These are phyloP conservation scores for Apiospora arundinis DNA, from an alignment of 2,329 filamentous ascomycete species.

Conservation along the genomic window DNA sequence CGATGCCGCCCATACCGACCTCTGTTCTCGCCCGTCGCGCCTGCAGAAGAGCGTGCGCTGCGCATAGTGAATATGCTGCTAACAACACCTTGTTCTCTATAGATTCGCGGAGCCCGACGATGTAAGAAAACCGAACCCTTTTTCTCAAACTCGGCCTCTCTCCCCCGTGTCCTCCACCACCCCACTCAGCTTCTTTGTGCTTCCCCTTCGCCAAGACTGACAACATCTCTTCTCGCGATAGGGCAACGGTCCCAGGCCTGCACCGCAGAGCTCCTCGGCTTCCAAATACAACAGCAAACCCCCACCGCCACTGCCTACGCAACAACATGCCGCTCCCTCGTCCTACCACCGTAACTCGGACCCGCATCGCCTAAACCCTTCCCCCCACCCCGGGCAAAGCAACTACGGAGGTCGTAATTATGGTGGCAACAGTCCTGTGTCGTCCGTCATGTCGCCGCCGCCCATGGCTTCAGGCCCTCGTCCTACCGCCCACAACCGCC, in stretches of 20 bases:
- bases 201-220: not conserved
- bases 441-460: constrained; percentile 56
- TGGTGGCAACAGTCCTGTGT: constrained; percentile 30
- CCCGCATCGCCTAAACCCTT: constrained; percentile 24
- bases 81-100: constrained; percentile 23
- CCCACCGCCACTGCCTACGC: constrained; percentile 45
- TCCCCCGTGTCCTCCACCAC: constrained; percentile 7
- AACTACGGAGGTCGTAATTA: not conserved
- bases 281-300: constrained; percentile 57
- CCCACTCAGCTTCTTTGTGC: constrained; percentile 15
- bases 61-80: not conserved
- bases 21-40: not conserved
- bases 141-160: constrained; percentile 24
- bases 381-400: constrained; percentile 21
- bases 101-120: constrained; percentile 80
- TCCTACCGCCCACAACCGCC: constrained; percentile 54
- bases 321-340: constrained; percentile 27
- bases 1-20: not conserved
- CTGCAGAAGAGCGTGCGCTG: too few relatives aligned
- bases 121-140: constrained; percentile 47
- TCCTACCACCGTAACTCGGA: constrained; percentile 27
- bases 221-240: constrained; percentile 13
- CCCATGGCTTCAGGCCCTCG: constrained; percentile 51
- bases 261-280: constrained; percentile 30
- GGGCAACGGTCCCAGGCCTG: constrained; percentile 17